Evolutionary conservation across 768 basidiomycete species (phyloP), one percentile per base, ranked within the genome.

Genomic region (Auricularia auricula-judae): DNA sequence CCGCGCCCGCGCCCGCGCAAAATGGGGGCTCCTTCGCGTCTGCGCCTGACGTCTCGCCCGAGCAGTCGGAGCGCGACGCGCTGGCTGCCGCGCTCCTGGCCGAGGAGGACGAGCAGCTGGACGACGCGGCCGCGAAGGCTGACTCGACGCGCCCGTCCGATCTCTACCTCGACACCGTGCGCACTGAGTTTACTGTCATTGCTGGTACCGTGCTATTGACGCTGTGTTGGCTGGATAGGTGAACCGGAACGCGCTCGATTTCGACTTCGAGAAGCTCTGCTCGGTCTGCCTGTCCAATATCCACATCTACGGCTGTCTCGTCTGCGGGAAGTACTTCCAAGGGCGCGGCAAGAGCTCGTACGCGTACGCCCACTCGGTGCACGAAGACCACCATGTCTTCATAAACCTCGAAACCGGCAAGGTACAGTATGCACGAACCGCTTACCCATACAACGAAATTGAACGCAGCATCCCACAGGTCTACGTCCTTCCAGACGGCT

Each of bases 251-350:
- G 81, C 86, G 56, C 84, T 99, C 65, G 97, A 99, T 76, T 99
- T 99, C 76, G 97, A 99, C 77, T 99, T 99, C 70, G 97, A 99
- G 78, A 94, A 96, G 80, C 84, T 98, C 34, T 99, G 97, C 81
- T 98, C 96, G 8, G 92, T 98, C 62, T 97, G 93, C 42, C 81
- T 93, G 63, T 90, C 91, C 51, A 96, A 98, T 76, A 94, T 97
- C 81, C 97, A 99, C 76, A 90, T 89, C 67, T 99, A 99, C 72
- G 93, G 92, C 39, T 99, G 97, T 73, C 84, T 99, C 63, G 95
- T 98, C 16, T 95, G 93, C 73, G 97, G 97, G 64, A 98, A 97
- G 78, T 99, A 98, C 75, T 98, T 97, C 73, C 96, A 98, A 80
- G 97, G 97, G 33, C 81, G 97, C 71, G 96, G 97, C 42, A 87